Percentiles rank a stretch among this genome's conserved stretches.
These are phyloP conservation scores for Trypanosoma rangeli DNA, from an alignment of 208 protist genomes.

Conservation along the genomic window DNA sequence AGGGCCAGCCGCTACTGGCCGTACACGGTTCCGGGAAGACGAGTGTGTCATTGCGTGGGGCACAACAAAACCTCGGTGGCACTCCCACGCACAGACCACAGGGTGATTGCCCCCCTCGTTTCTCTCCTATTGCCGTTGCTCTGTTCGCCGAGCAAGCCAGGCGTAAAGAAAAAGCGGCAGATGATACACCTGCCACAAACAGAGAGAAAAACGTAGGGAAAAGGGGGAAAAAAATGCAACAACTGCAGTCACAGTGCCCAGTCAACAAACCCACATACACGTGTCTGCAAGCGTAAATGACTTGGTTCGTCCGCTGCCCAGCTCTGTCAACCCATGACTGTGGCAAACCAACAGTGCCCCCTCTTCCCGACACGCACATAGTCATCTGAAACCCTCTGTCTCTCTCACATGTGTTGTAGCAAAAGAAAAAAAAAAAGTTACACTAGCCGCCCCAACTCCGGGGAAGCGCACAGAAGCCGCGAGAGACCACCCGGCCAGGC, in stretches of 20 bases:
- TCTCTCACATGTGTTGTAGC: background rate
- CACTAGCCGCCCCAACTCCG: background rate
- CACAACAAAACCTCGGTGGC: background rate
- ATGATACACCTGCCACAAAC: conserved; percentile 3
- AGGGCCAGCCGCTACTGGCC: background rate
- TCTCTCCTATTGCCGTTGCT: background rate
- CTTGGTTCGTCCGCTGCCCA: background rate
- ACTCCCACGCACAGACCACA: background rate
- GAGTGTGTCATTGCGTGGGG: background rate
- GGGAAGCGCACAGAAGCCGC: conserved; percentile 1
- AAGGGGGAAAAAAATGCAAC: background rate
- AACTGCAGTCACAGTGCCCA: background rate
- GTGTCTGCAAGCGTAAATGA: background rate
- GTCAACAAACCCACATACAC: background rate
- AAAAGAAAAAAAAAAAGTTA: conserved; percentile 18
- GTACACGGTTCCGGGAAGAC: background rate
- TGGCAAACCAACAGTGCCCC: background rate
- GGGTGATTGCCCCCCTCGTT: background rate
- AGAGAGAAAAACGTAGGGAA: background rate
- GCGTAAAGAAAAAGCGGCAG: background rate
- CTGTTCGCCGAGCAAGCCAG: background rate
- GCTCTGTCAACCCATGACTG: background rate
- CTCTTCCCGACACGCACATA: background rate
- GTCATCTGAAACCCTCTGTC: background rate
- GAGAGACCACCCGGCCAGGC: conserved; percentile 27